Evolutionary conservation across 306 rosid genomes (phyloP).

Genomic region (Abrus pulchellus): DNA sequence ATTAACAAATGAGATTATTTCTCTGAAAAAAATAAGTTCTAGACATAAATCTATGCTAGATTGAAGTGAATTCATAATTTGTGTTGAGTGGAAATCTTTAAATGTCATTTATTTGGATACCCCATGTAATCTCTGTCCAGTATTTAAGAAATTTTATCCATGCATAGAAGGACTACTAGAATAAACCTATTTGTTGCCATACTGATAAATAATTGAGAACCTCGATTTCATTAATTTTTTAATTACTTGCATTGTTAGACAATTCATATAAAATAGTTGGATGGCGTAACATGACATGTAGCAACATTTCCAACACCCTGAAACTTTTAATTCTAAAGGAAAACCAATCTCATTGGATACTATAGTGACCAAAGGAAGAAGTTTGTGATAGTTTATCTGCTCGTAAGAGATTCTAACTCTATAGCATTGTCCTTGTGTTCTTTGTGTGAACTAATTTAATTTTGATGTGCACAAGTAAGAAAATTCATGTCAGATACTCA

Average conservation of each 20-base stretch:
- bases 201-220: background rate
- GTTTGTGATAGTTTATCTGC: constrained; percentile 17
- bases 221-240: background rate
- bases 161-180: background rate
- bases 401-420: background rate
- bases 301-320: background rate
- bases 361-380: background rate
- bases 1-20: background rate
- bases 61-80: constrained; percentile 8
- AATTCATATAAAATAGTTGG: background rate
- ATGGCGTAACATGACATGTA: constrained; percentile 13
- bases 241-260: background rate
- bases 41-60: background rate
- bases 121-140: background rate
- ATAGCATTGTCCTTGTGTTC: background rate
- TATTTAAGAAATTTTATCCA: constrained; percentile 23
- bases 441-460: background rate
- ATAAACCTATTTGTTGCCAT: constrained; percentile 12
- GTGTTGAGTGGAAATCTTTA: background rate
- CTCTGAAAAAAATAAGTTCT: background rate
- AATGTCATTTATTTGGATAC: constrained; percentile 1
- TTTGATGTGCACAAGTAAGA: background rate
- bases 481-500: constrained; percentile 19
- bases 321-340: background rate
- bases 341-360: background rate